Base-by-base conservation (phyloP, 2,329 filamentous ascomycete genomes). In the Meredithiella fracta region DNA sequence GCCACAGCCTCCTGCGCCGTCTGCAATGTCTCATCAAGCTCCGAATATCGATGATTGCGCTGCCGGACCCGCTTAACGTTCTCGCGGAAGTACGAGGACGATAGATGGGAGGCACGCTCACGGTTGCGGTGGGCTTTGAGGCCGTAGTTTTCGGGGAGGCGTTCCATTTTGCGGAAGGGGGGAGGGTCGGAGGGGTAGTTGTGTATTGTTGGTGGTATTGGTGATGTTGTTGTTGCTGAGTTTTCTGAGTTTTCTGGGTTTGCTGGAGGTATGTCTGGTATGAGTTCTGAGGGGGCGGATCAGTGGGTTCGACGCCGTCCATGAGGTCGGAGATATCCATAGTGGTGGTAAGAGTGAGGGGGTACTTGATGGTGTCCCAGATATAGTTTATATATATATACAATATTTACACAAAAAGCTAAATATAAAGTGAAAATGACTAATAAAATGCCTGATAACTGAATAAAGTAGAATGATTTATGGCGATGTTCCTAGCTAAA, bases 261-360 rank as follows among this genome's bases (percentile, higher is more conserved):
- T 17, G 50, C 44, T 38, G 47, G 26, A n/a, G 49, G 25, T 53
- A 47, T 25, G n/a, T 51, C 38, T 37, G 17, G 26, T 26, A 31
- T 23, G 49, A 25, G 20, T 51, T 25, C 11, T 29, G 25, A 25
- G 49, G n/a, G 25, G 29, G 26, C 14, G 49, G 22, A 15, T 31
- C 37, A 11, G 55, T 26, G 14, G 25, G 26, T 47, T 58, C 47
- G 47, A 58, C 56, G 56, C 53, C 56, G 47, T 58, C 56, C 56
- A 58, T 58, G 9, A 58, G 47, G 47, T 58, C 56, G 47, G 56
- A 49, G 50, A 58, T 58, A 23, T 58, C 56, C 56, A 58, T 58
- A 11, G 22, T 51, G 15, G n/a, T 9, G 9, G 29, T 34, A 11
- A 15, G 29, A 52, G 26, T 11, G 11, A 31, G 8, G 3, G n/a